A percentile compares a stretch with the other conserved stretches of the same genome.
These are phyloP conservation scores for Leptomonas pyrrhocoris DNA, from an alignment of 208 protist genomes.

Conservation along the genomic window DNA sequence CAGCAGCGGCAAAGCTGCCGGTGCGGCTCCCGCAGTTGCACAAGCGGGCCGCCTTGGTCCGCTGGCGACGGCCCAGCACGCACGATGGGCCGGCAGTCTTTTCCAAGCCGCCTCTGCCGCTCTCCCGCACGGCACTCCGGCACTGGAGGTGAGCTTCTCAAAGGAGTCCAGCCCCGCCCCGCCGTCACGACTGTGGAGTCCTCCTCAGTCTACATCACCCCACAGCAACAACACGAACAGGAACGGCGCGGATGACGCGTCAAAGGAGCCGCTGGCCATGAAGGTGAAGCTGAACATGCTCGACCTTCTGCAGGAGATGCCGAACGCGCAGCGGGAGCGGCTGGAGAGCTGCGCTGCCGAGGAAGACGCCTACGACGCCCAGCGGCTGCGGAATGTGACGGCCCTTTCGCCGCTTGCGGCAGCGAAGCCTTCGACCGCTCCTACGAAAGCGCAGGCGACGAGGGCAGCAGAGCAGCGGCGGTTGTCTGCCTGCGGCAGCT, in stretches of 20 bases:
- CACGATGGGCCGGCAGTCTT: constrained; percentile 31
- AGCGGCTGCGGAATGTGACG: neutral
- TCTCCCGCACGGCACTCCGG: neutral
- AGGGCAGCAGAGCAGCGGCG: neutral
- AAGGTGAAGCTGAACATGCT: constrained; percentile 17
- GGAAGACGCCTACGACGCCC: constrained; percentile 14
- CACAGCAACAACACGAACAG: neutral
- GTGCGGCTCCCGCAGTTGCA: neutral
- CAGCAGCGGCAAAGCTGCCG: neutral
- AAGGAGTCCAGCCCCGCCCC: neutral
- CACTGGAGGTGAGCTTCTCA: no score
- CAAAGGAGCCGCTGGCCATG: constrained; percentile 16
- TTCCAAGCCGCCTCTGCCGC: constrained; percentile 13
- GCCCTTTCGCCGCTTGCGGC: neutral
- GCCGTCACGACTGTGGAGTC: neutral
- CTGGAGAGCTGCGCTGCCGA: constrained; percentile 20
- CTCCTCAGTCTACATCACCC: neutral
- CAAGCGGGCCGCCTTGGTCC: constrained; percentile 11
- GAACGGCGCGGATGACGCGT: neutral
- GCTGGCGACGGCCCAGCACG: constrained; percentile 16
- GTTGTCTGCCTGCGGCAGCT: constrained; percentile 8
- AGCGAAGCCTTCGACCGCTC: no score
- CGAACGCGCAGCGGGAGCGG: constrained; percentile 19
- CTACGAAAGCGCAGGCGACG: no score
- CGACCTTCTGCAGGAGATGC: constrained; percentile 25